A percentile compares a stretch with the other conserved stretches of the same genome.
Conservation (phyloP, 768 basidiomycete species). For the Mycena sanguinolenta region DNA sequence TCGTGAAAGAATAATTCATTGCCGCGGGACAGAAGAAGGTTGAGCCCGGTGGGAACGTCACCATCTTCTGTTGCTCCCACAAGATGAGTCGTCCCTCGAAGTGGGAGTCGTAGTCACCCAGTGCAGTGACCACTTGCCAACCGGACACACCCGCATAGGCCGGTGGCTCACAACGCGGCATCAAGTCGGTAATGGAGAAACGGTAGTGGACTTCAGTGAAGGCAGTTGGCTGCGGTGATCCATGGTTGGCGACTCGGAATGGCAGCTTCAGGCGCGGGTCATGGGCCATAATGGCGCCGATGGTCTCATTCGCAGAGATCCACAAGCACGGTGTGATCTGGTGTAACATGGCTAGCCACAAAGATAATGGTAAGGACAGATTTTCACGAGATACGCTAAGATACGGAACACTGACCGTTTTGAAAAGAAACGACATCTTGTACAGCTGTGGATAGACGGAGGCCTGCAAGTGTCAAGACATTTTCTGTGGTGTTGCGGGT, state of each 20-base stretch:
- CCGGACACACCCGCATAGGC: not conserved
- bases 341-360: not conserved
- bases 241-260: not conserved
- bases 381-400: too few relatives aligned
- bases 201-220: slow-evolving; percentile 1
- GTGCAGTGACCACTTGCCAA: not conserved
- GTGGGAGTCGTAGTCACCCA: not conserved
- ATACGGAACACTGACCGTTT: too few relatives aligned
- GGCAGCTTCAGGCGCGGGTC: not conserved
- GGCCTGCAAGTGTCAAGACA: too few relatives aligned
- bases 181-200: not conserved
- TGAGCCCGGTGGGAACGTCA: not conserved
- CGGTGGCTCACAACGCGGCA: not conserved
- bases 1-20: not conserved
- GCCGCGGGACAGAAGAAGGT: not conserved
- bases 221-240: not conserved
- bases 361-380: too few relatives aligned
- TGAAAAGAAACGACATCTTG: too few relatives aligned
- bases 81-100: not conserved
- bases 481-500: too few relatives aligned
- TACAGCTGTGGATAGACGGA: too few relatives aligned
- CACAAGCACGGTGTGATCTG: not conserved
- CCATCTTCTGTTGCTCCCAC: not conserved
- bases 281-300: not conserved
- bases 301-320: not conserved